These are phyloP conservation scores for Mesembryanthemum crystallinum DNA, from an alignment of 148 eudicot genomes.

Conservation along the genomic window DNA sequence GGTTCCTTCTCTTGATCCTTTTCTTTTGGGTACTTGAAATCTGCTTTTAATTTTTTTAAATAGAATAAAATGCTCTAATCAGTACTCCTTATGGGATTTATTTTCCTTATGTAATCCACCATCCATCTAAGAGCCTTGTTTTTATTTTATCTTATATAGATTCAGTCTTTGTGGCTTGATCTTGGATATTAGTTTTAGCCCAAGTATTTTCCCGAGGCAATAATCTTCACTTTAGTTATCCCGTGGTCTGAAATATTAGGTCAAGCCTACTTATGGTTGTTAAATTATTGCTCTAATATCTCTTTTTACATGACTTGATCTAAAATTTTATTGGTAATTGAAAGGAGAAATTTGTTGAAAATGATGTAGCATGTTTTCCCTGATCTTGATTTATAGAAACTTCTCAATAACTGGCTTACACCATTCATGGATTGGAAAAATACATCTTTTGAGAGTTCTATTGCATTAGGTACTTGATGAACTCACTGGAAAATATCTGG, in stretches of 20 bases:
- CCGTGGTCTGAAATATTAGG: background rate
- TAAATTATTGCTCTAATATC: background rate
- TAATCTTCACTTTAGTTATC: background rate
- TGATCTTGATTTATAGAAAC: background rate
- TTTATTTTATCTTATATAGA: too few species aligned
- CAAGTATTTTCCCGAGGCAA: background rate
- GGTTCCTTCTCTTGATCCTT: slow-evolving; percentile 35
- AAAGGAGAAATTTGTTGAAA: background rate
- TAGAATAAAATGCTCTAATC: too few species aligned
- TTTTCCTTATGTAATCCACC: too few species aligned
- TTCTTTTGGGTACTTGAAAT: background rate
- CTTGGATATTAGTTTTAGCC: background rate
- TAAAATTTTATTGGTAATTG: background rate
- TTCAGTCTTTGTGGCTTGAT: background rate
- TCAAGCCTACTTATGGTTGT: background rate
- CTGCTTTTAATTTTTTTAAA: background rate
- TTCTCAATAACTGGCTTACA: background rate
- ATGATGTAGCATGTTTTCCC: background rate
- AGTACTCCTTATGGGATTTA: too few species aligned
- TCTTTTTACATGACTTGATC: background rate
- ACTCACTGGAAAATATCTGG: background rate
- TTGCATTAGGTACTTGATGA: background rate
- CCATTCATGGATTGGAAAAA: background rate
- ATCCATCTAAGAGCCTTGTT: too few species aligned
- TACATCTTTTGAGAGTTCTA: background rate